Conservation (phyloP, 2,329 filamentous ascomycete species). For the Aspergillus latus region DNA sequence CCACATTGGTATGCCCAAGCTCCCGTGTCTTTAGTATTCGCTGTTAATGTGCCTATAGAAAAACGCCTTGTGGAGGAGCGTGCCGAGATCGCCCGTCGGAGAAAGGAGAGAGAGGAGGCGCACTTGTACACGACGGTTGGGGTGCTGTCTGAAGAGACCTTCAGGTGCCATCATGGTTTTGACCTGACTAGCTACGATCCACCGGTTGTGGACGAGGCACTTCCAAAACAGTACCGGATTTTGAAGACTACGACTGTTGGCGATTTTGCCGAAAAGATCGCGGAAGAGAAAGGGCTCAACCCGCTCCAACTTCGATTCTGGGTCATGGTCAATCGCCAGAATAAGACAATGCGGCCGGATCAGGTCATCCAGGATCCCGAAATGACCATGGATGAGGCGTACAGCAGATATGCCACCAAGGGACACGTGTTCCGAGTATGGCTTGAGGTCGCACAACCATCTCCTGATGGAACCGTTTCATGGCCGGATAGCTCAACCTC, state of each 20-base stretch:
- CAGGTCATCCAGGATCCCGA: slow-evolving; percentile 75
- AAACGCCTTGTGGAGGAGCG: slow-evolving; percentile 79
- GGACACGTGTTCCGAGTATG: slow-evolving; percentile 73
- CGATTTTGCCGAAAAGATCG: slow-evolving; percentile 71
- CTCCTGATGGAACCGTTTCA: slow-evolving; percentile 67
- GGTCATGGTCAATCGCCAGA: slow-evolving; percentile 98
- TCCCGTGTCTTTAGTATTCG: background rate
- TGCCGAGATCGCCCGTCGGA: slow-evolving; percentile 69
- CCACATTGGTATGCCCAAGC: slow-evolving; percentile 66
- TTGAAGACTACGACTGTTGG: slow-evolving; percentile 72
- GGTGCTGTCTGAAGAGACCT: slow-evolving; percentile 78
- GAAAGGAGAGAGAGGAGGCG: slow-evolving; percentile 88
- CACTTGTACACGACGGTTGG: slow-evolving; percentile 87
- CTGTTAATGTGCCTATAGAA: slow-evolving; percentile 46
- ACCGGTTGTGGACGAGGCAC: slow-evolving; percentile 62
- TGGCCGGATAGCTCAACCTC: slow-evolving; percentile 61
- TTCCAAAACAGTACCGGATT: slow-evolving; percentile 70
- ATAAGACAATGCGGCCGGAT: slow-evolving; percentile 92
- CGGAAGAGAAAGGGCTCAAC: slow-evolving; percentile 67
- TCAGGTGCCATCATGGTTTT: slow-evolving; percentile 76
- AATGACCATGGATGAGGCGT: slow-evolving; percentile 75
- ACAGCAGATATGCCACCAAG: slow-evolving; percentile 67
- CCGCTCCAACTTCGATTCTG: slow-evolving; percentile 75
- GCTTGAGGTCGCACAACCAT: slow-evolving; percentile 73
- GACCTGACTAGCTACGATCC: slow-evolving; percentile 73